Base-by-base conservation (phyloP, 176 grass and related monocot genomes). In the Carex pumila region DNA sequence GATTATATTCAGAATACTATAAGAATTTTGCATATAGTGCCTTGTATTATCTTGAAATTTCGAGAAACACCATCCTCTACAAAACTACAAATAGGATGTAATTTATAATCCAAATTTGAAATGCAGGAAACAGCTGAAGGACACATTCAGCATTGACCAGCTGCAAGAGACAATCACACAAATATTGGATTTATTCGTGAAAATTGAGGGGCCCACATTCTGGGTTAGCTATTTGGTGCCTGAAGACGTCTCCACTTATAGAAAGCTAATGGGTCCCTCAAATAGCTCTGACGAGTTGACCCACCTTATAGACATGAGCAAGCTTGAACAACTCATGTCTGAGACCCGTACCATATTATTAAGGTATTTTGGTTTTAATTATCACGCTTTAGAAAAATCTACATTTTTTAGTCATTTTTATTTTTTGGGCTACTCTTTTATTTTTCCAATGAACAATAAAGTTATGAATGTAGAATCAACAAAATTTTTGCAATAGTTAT, bases 221-320 rank as follows among this genome's bases (percentile, higher is more conserved):
- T 99, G 96, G 96, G 90, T 95, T 52, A 88, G 83, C 81, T 95
- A 95, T 83, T 87, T 99, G 77, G 65, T 99, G 61, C 96, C 96
- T 65, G 89, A 99, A 74, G 91, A 92, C 82, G 89, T 88, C 50
- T 87, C 53, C 87, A 60, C 78, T 4, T 89, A 95, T 67, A 89
- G 90, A 80, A 88, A 98, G 58, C 65, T 95, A 85, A 85, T 94
- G 86, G 88, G 71, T 81, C 71, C 89, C 37, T 90, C 96, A 58
- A 85, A 85, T 53, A 93, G 34, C 80, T 92, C 90, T 87, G 93
- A 94, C 58, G 93, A 95, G 41, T 89, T 85, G 37, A 87, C 89
- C 62, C 63, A 89, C 66, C 56, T 89, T 77, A 94, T 92, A 59
- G 93, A 95, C 81, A 86, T 79, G 64, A 84, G 88, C 91, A 99